Base-by-base conservation (phyloP, 106 monocot genomes). In the Phalaenopsis aphrodite region DNA sequence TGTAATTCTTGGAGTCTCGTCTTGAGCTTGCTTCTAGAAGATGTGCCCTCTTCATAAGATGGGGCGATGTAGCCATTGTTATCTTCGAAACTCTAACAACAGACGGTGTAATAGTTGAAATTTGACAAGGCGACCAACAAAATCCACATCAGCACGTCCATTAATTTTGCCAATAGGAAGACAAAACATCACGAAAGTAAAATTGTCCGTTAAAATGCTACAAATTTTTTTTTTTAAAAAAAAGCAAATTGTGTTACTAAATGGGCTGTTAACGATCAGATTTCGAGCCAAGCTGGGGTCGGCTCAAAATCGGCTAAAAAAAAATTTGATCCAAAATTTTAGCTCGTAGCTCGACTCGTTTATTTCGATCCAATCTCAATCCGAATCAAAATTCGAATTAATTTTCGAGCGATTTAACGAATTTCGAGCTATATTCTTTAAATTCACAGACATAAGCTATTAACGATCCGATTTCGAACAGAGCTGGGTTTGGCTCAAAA, bases 1-100 rank as follows among this genome's bases (percentile, higher is more conserved):
- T 88, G 88, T 56, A 99, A 83, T 76, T 99, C 92, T 80, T 91
- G 91, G n/a, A 99, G 88, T 84, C 81, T 99, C 86, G 91, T 88
- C 84, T 87, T 99, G 14, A 99, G 79, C 71, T 82, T 89, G 84
- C 87, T 92, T 43, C 92, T 85, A 56, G 97, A 92, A 43, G 97
- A 94, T 78, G 84, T 76, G 24, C 90, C 98, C 73, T 93, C 98
- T 7, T 93, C 89, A 72, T 81, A 94, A 55, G 83, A 77, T 48
- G 92, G 94, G 49, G 88, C 85, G 39, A 93, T 79, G 71, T 93
- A 93, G 58, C 88, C 88, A 81, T 89, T 87, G 48, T 88, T 86
- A 16, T 79, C 90, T 18, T 92, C 94, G 67, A 88, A 97, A 48
- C 72, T 92, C 94, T 97, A 78, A 38, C 30, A 69, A 69, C 24